Evolutionary conservation across 2,329 filamentous ascomycete species (phyloP), one percentile per base, ranked within the genome.

Genomic region (Neurospora crassa): DNA sequence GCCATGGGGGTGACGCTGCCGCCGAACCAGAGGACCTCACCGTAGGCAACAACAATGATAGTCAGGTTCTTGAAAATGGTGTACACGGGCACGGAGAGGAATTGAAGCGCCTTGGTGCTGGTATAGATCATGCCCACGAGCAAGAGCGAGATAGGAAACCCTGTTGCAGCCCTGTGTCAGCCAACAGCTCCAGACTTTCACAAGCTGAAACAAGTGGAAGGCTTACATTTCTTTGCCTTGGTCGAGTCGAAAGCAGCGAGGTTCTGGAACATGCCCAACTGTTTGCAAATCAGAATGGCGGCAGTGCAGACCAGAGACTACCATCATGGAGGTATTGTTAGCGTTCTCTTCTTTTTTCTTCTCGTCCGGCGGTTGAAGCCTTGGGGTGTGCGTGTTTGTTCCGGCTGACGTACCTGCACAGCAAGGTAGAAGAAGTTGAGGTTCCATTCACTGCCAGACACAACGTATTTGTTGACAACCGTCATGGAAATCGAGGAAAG

Each of bases 51-150:
- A 75, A 98, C 90, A 78, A 99, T 98, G 81, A 97, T 99, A 73
- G 96, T 98, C 85, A 99, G 83, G 84, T 99, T 99, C 88, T 99
- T 99, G 88, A 99, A 99, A 81, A 99, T 99, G 71, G 96, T 99
- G 84, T 99, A 99, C 37, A 99, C 96, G 34, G 96, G 96, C 71
- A 99, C 97, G 41, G 94, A 97, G 73, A 99, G 91, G 83, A 91
- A 98, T 83, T 97, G 94, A 67, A 99, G 89, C 24, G 96, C 94
- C 85, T 97, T 97, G 78, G 93, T 96, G 78, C 93, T 91, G 70
- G 96, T 98, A 84, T 98, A 99, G 82, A 99, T 98, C 96, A 98
- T 99, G 80, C 94, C 94, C 79, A 98, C 96, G 75, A 99, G 90
- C 73, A 98, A 92, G 70, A 97, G 85, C 71, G 96, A 97, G 78